Evolutionary conservation across 768 basidiomycete species (phyloP), one percentile per base, ranked within the genome.

Genomic region (Rhodosporidiobolus sp.): DNA sequence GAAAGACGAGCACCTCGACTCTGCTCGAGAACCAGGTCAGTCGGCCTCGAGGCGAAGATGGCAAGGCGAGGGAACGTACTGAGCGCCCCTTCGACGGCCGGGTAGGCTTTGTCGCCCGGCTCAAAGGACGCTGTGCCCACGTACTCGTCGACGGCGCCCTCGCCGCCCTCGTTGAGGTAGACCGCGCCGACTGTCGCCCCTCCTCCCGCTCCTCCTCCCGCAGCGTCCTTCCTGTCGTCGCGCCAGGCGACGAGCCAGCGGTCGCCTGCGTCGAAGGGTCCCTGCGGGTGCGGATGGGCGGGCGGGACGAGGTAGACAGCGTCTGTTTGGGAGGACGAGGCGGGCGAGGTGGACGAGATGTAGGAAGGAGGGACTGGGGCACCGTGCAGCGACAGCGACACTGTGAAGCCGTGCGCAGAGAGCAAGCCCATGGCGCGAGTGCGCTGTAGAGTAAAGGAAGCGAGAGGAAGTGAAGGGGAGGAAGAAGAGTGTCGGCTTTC

Each of bases 361-460:
- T 43, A 14, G 38, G 38, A 7, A 14, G 38, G 38, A 43, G 38
- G 38, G 14, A 43, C 14, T 7, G 38, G 8, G 38, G 14, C 38
- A 3, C 12, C 4, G 16, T 4, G 19, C 16, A 68, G 24, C 52
- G 54, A 55, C 17, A 62, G 59, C 50, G 61, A 59, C 24, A 68
- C 67, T 7, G 67, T 59, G 52, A 52, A 68, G 17, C 59, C 67
- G n/a, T n/a, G n/a, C n/a, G n/a, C n/a, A n/a, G n/a, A n/a, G n/a
- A n/a, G n/a, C n/a, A n/a, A n/a, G n/a, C n/a, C n/a, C n/a, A n/a
- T n/a, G n/a, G n/a, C n/a, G n/a, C n/a, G n/a, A n/a, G n/a, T n/a
- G n/a, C n/a, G n/a, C n/a, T n/a, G n/a, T n/a, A n/a, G n/a, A n/a
- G n/a, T n/a, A n/a, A n/a, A n/a, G n/a, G n/a, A n/a, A n/a, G n/a